Conservation (phyloP, 192 early-diverging fungal species). For the Diversispora epigaea region DNA sequence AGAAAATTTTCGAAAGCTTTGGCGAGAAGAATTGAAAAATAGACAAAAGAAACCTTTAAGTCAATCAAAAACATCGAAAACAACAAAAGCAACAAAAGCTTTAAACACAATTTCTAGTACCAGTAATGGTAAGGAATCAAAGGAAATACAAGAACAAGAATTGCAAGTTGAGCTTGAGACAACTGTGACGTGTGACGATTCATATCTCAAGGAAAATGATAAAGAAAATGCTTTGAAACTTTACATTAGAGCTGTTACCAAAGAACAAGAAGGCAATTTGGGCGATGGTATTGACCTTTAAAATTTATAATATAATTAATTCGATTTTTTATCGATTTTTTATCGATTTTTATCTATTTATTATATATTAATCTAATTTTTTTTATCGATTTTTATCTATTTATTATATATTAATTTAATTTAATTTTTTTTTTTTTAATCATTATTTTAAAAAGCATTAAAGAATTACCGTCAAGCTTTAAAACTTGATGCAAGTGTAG, state of each 20-base stretch:
- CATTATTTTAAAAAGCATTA: slow-evolving; percentile 30
- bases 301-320: slow-evolving; percentile 1
- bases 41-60: too few species aligned
- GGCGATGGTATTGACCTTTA: slow-evolving; percentile 24
- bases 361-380: neutral
- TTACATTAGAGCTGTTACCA: slow-evolving; percentile 37
- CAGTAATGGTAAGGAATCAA: too few species aligned
- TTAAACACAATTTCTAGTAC: too few species aligned
- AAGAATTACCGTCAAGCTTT: slow-evolving; percentile 40
- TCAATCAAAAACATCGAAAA: too few species aligned
- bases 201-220: too few species aligned
- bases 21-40: too few species aligned
- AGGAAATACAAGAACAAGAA: too few species aligned
- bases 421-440: too few species aligned
- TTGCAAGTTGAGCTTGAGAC: too few species aligned
- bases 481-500: slow-evolving; percentile 36
- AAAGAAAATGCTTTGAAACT: slow-evolving; percentile 35
- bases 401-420: neutral
- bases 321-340: neutral
- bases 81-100: too few species aligned
- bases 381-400: neutral
- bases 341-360: neutral
- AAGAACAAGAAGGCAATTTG: slow-evolving; percentile 42
- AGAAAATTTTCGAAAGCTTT: too few species aligned
- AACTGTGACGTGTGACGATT: too few species aligned